Percentiles rank a stretch among this genome's conserved stretches.
Conservation (phyloP, 2,329 filamentous ascomycete genomes). For the Metarhizium brunneum region DNA sequence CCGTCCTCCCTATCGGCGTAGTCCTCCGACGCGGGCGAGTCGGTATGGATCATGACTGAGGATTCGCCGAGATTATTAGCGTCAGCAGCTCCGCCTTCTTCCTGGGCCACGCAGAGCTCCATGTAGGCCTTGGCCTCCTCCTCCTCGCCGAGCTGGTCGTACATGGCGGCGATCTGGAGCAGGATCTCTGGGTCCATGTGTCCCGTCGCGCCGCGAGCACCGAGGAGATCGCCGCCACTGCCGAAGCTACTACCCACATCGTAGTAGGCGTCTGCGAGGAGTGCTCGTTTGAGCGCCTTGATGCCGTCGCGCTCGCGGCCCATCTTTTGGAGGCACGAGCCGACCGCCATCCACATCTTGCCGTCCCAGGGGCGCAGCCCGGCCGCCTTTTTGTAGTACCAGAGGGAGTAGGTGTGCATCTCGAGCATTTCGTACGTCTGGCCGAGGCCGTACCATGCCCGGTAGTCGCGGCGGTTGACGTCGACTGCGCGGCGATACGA, state of each 20-base stretch:
- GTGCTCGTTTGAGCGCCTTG: slow-evolving; percentile 84
- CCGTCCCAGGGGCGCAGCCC: slow-evolving; percentile 91
- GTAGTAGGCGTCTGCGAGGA: slow-evolving; percentile 82
- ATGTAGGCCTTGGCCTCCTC: slow-evolving; percentile 86
- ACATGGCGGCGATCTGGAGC: slow-evolving; percentile 81
- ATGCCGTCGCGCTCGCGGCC: slow-evolving; percentile 82
- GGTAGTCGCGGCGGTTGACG: slow-evolving; percentile 90
- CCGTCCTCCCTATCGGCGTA: slow-evolving; percentile 25
- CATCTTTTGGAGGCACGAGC: slow-evolving; percentile 85
- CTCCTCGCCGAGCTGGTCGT: slow-evolving; percentile 69
- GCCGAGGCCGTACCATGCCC: slow-evolving; percentile 94
- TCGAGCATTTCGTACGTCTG: slow-evolving; percentile 97
- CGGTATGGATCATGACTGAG: slow-evolving; percentile 44
- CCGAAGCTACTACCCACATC: slow-evolving; percentile 52
- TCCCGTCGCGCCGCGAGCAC: slow-evolving; percentile 39
- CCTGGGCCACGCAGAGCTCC: slow-evolving; percentile 90
- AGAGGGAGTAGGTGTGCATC: slow-evolving; percentile 94
- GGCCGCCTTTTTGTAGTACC: slow-evolving; percentile 95
- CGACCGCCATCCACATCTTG: slow-evolving; percentile 98
- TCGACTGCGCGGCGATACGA: slow-evolving; percentile 93
- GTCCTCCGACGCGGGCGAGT: slow-evolving; percentile 33
- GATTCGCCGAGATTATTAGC: slow-evolving; percentile 31
- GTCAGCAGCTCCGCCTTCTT: slow-evolving; percentile 55
- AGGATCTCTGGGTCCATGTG: slow-evolving; percentile 85
- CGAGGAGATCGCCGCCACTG: slow-evolving; percentile 34